phyloP scores from a whole-genome alignment of 768 basidiomycete species.

The Rubroboletus satanas region DNA sequence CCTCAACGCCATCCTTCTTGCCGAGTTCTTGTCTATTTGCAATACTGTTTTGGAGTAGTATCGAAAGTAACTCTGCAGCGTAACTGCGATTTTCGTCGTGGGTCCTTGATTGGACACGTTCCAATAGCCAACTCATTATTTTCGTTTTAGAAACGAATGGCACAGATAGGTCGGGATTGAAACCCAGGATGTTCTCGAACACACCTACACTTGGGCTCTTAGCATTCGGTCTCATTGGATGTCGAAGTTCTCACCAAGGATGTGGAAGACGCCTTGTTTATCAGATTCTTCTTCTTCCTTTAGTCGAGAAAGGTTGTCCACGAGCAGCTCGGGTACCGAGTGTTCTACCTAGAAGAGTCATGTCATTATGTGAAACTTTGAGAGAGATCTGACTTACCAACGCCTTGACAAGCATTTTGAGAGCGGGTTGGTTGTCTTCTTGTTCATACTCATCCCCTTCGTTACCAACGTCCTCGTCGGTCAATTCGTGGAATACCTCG shows the following conservation, averaged over 20 bases:
- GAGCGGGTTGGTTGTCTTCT: slow-evolving; percentile 56
- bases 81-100: slow-evolving; percentile 93
- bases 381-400: slow-evolving; percentile 51
- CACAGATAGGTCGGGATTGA: slow-evolving; percentile 72
- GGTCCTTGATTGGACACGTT: slow-evolving; percentile 63
- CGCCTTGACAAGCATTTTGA: slow-evolving; percentile 71
- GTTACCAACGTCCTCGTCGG: slow-evolving; percentile 92
- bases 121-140: slow-evolving; percentile 74
- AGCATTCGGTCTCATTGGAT: not conserved
- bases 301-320: slow-evolving; percentile 83
- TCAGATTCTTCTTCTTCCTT: slow-evolving; percentile 91
- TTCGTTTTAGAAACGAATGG: slow-evolving; percentile 71
- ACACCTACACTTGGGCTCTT: slow-evolving; percentile 50
- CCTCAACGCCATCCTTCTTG: slow-evolving; percentile 76
- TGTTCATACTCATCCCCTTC: slow-evolving; percentile 64
- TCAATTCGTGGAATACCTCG: slow-evolving; percentile 88
- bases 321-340: slow-evolving; percentile 82
- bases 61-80: slow-evolving; percentile 89
- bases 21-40: slow-evolving; percentile 67
- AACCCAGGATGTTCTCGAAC: slow-evolving; percentile 89
- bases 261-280: slow-evolving; percentile 87
- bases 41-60: slow-evolving; percentile 74
- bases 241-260: slow-evolving; percentile 56
- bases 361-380: not conserved
- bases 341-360: slow-evolving; percentile 60